A percentile compares a stretch with the other conserved stretches of the same genome.
Evolutionary conservation across 345 rosid species (phyloP).

Genomic region (Citrus maxima): DNA sequence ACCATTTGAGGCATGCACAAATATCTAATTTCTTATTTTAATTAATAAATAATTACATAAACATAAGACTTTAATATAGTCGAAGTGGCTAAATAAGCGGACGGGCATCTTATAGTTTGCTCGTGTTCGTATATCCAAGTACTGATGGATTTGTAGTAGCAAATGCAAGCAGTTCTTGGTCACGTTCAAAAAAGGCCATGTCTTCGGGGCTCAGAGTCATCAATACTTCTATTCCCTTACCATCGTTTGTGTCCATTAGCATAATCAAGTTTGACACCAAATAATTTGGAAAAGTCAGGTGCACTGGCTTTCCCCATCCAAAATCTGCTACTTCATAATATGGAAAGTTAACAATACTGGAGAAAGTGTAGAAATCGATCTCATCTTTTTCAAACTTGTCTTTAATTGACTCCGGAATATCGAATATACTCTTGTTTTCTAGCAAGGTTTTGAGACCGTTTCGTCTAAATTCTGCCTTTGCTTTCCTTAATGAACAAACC

Average conservation of each 20-base stretch:
- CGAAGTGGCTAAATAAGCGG: too few relatives aligned
- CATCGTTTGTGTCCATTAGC: slow-evolving; percentile 12
- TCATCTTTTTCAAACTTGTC: slow-evolving; percentile 14
- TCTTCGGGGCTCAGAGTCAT: slow-evolving; percentile 17
- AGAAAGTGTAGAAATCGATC: neutral
- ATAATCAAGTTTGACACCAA: neutral
- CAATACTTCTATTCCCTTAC: slow-evolving; percentile 13
- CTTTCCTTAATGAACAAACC: slow-evolving; percentile 16
- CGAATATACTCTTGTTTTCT: neutral
- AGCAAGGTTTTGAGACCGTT: neutral
- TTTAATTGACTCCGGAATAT: slow-evolving; percentile 14
- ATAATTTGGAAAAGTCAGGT: slow-evolving; percentile 19
- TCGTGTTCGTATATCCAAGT: too few relatives aligned
- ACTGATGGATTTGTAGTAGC: too few relatives aligned
- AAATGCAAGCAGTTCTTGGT: too few relatives aligned
- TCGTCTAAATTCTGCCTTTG: slow-evolving; percentile 22
- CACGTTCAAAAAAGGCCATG: slow-evolving; percentile 22
- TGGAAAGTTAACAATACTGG: slow-evolving; percentile 2
- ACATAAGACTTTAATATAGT: too few relatives aligned
- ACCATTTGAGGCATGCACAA: too few relatives aligned
- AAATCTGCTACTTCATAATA: slow-evolving; percentile 27
- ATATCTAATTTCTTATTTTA: too few relatives aligned
- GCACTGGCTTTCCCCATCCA: slow-evolving; percentile 38
- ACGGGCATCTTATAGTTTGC: too few relatives aligned
- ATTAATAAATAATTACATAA: too few relatives aligned